These are phyloP conservation scores for Conticribra guillardii DNA, from an alignment of 108 stramenopile genomes.

Conservation along the genomic window DNA sequence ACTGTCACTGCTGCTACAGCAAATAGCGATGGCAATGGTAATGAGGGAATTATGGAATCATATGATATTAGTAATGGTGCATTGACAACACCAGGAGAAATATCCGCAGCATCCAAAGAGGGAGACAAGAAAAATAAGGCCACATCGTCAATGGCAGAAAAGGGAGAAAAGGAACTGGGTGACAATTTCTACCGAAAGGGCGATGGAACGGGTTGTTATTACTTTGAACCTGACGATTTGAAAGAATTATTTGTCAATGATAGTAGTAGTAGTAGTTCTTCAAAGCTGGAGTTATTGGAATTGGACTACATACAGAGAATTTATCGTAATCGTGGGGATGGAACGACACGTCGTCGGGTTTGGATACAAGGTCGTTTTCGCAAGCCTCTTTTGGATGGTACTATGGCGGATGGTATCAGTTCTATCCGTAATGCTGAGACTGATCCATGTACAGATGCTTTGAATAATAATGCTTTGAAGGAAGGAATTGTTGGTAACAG, in stretches of 20 bases:
- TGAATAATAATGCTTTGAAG: not conserved
- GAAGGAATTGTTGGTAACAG: not conserved
- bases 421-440: not conserved
- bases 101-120: not conserved
- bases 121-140: not conserved
- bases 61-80: no score
- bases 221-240: slow-evolving; percentile 48
- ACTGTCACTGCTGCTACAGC: no score
- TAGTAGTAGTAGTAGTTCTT: not conserved
- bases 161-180: slow-evolving; percentile 24
- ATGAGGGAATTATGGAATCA: no score
- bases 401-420: not conserved
- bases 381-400: slow-evolving; percentile 27
- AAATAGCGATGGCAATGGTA: not conserved
- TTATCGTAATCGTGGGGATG: slow-evolving; percentile 45
- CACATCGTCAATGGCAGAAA: not conserved
- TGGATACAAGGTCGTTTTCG: slow-evolving; percentile 83
- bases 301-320: slow-evolving; percentile 42
- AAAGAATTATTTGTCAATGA: slow-evolving; percentile 36
- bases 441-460: no score
- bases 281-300: slow-evolving; percentile 42
- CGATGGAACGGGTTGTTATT: slow-evolving; percentile 51
- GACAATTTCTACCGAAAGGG: slow-evolving; percentile 46
- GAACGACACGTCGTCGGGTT: slow-evolving; percentile 57
- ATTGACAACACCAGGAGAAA: no score